Evolutionary conservation across 202 grass and related monocot genomes (phyloP).

Genomic region (Hordeum pubiflorum): DNA sequence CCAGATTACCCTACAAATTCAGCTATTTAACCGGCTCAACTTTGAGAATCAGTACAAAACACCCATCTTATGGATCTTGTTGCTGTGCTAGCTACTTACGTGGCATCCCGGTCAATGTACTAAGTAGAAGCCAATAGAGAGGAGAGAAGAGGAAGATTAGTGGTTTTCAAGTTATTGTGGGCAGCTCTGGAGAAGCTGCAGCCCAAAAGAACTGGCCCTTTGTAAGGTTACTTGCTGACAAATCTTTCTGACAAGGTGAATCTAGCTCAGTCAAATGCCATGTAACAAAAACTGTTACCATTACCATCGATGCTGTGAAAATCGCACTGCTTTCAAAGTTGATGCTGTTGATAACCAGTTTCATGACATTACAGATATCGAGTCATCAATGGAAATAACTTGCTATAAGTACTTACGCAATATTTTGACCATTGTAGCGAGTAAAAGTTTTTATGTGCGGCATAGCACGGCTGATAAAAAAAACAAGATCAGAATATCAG

Average conservation of each 20-base stretch:
- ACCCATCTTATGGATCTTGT: not conserved
- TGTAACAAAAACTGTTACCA: not conserved
- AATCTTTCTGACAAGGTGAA: not conserved
- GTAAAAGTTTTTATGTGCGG: slow-evolving; percentile 94
- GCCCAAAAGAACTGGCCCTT: not conserved
- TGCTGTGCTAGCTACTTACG: not conserved
- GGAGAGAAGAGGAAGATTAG: not conserved
- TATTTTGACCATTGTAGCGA: slow-evolving; percentile 71
- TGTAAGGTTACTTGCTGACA: not conserved
- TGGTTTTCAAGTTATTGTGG: too few species aligned
- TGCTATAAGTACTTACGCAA: slow-evolving; percentile 56
- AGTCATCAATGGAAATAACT: not conserved
- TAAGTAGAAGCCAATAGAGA: not conserved
- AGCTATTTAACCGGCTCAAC: not conserved
- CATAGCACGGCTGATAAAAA: slow-evolving; percentile 67
- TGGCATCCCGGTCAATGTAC: not conserved
- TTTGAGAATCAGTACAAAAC: not conserved
- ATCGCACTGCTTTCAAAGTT: not conserved
- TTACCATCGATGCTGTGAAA: not conserved
- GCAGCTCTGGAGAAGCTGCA: too few species aligned
- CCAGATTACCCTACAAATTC: not conserved
- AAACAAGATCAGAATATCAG: slow-evolving; percentile 26
- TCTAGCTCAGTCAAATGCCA: not conserved
- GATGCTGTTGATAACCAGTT: not conserved
- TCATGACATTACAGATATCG: not conserved